Base-by-base conservation (phyloP, 2,329 filamentous ascomycete genomes). In the Fusarium sarcochroum region DNA sequence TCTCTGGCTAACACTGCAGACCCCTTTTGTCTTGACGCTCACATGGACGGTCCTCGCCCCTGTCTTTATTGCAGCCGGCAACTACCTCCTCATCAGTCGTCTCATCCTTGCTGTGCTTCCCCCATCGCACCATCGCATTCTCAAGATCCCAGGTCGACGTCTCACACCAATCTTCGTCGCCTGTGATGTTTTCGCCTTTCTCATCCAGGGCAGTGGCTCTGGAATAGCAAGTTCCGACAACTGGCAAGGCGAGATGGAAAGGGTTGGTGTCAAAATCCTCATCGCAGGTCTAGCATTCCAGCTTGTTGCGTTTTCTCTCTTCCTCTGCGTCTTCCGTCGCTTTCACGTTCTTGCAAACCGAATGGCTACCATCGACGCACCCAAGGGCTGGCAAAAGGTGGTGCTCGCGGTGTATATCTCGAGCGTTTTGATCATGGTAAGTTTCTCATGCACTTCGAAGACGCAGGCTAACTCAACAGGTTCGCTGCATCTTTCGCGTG, bases 401-500 rank as follows among this genome's bases (percentile, higher is more conserved):
- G 70, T 84, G 4, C 58, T 68, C 44, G 81, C 82, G 1, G 79
- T 85, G 5, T 84, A 80, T 60, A 73, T 83, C 18, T 82, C 83
- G 4, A 81, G 81, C n/a, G 63, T 71, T 8, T 74, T 83, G 58
- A 83, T 86, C 42, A 76, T 84, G 76, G 83, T 85, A 72, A 62
- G 81, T 76, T 17, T 5, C 1, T 3, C 44, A 3, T 4, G 9
- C 4, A 8, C n/a, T 13, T 5, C 3, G 9, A n/a, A 18, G 32
- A 53, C 10, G 17, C 0, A 7, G 2, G 7, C 21, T 71, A 27
- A 60, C 23, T 9, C 15, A 2, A 21, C n/a, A 86, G 76, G 63
- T 85, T 5, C 83, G 85, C 15, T 85, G 82, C n/a, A 78, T 86
- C 27, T 87, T 84, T 62, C 81, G 85, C n/a, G 80, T 84, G 6